Evolutionary conservation across 192 early-diverging fungal genomes (phyloP).

Genomic region (Chytriomyces sp.): DNA sequence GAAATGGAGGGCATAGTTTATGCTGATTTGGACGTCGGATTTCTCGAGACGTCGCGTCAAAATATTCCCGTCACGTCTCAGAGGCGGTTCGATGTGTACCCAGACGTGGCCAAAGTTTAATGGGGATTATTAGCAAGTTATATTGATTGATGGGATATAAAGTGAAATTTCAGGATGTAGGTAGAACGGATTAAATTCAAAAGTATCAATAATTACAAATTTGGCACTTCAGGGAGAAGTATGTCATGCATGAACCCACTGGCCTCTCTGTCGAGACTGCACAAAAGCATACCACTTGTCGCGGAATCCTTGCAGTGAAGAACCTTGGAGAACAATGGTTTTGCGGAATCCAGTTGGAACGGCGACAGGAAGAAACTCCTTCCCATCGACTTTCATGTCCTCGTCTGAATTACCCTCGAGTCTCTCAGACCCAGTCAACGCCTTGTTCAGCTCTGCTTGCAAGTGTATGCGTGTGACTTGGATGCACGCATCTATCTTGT

Average conservation of each 20-base stretch:
- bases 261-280: background rate
- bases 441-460: background rate
- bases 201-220: too few species aligned
- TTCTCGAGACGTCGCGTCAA: constrained; percentile 65
- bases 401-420: too few species aligned
- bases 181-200: too few species aligned
- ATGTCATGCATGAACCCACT: background rate
- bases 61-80: constrained; percentile 79
- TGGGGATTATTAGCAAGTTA: background rate
- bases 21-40: constrained; percentile 69
- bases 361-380: background rate
- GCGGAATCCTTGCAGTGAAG: constrained; percentile 1
- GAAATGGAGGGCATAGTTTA: constrained; percentile 81
- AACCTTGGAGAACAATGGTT: constrained; percentile 29
- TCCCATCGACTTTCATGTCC: background rate
- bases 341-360: constrained; percentile 27
- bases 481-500: constrained; percentile 17
- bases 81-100: constrained; percentile 89
- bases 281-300: constrained; percentile 26
- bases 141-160: background rate
- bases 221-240: too few species aligned
- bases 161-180: too few species aligned
- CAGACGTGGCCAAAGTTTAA: constrained; percentile 58
- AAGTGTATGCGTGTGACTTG: background rate
- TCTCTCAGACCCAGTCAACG: background rate